Conservation (phyloP, 371 early-diverging fungal genomes). For the Mortierella sp. region DNA sequence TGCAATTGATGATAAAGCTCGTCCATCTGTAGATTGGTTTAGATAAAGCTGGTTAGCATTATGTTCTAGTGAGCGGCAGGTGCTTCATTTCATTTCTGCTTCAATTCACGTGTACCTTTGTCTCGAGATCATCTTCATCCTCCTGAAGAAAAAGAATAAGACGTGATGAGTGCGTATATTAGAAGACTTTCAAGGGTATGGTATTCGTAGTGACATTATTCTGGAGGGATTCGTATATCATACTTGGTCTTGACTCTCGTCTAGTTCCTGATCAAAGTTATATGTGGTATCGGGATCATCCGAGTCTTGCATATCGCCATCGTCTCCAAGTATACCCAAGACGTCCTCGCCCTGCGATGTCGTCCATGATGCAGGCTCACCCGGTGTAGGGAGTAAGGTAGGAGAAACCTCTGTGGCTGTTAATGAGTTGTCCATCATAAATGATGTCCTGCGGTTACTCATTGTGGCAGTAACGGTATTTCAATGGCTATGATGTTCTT, state of each 20-base stretch:
- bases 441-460: conserved; percentile 29
- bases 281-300: conserved; percentile 52
- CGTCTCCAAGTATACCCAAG: conserved; percentile 33
- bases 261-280: conserved; percentile 51
- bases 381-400: conserved; percentile 20
- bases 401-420: conserved; percentile 32
- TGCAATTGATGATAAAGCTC: conserved; percentile 52
- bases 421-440: conserved; percentile 27
- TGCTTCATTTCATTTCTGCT: no score
- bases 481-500: no score
- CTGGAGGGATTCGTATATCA: background rate
- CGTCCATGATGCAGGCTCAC: conserved; percentile 49
- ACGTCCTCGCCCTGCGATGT: conserved; percentile 52
- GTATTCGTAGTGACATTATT: no score
- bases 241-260: conserved; percentile 42
- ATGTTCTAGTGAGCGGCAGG: background rate
- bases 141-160: background rate
- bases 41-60: background rate
- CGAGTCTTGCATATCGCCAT: conserved; percentile 55
- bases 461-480: conserved; percentile 1
- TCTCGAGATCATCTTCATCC: conserved; percentile 44
- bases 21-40: conserved; percentile 44
- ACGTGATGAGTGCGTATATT: no score
- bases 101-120: conserved; percentile 40
- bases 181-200: no score